Conservation (phyloP, 805 yeast genomes). For the Cyberlindnera japonica region DNA sequence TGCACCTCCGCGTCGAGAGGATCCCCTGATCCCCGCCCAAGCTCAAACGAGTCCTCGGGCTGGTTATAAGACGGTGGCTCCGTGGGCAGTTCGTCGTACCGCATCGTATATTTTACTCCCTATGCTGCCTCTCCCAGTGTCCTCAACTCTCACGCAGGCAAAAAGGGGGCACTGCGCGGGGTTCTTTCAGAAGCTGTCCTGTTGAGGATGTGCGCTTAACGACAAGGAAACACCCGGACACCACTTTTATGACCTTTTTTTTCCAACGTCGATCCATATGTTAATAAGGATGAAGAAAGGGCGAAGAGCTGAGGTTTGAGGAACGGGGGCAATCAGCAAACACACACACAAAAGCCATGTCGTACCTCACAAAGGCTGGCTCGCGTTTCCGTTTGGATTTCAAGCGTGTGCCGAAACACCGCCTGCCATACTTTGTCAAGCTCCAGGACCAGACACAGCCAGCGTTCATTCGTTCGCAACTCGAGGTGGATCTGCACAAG, state of each 20-base stretch:
- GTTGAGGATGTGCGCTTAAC: not conserved
- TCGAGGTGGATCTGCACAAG: constrained; percentile 30
- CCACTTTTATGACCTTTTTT: not conserved
- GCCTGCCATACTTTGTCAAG: constrained; percentile 29
- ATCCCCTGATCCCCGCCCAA: constrained; percentile 5
- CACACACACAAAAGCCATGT: constrained; percentile 12
- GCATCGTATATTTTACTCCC: not conserved
- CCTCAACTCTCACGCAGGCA: no score
- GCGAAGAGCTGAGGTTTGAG: not conserved
- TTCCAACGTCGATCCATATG: not conserved
- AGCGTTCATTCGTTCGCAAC: constrained; percentile 33
- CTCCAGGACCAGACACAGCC: constrained; percentile 32
- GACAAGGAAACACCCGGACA: constrained; percentile 1
- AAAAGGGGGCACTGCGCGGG: no score
- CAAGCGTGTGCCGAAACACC: constrained; percentile 29
- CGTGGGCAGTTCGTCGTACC: constrained; percentile 24
- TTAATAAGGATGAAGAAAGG: not conserved
- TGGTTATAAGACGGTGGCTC: constrained; percentile 31
- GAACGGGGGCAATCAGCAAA: not conserved
- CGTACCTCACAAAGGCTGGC: constrained; percentile 35
- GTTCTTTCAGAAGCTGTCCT: no score
- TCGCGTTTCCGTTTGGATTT: constrained; percentile 32
- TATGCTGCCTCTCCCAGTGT: no score
- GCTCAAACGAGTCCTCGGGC: constrained; percentile 1
- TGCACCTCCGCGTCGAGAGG: constrained; percentile 24